phyloP scores from a whole-genome alignment of 2,329 filamentous ascomycete genomes.

The Fusarium tjaetaba region DNA sequence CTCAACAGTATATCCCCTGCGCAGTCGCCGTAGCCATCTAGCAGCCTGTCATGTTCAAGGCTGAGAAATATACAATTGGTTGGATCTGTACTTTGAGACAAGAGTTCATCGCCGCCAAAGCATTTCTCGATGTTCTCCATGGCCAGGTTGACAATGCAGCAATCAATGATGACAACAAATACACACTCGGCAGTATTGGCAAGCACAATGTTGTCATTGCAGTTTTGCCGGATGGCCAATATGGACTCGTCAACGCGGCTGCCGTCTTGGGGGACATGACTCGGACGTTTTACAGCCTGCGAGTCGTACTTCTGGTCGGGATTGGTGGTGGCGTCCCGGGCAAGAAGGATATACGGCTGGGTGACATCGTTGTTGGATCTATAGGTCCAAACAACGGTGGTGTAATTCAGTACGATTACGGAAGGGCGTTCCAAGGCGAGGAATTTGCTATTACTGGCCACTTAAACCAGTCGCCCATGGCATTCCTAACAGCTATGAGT shows the following conservation, averaged over 20 bases:
- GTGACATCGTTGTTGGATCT: not conserved
- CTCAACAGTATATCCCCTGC: too few species aligned
- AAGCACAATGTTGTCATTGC: not conserved
- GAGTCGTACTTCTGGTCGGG: not conserved
- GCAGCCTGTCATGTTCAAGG: too few species aligned
- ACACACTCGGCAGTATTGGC: accelerated
- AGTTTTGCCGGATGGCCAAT: not conserved
- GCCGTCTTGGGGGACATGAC: accelerated
- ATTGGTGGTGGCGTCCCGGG: accelerated
- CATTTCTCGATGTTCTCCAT: accelerated
- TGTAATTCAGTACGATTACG: not conserved
- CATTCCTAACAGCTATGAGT: accelerated
- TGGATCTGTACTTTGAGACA: not conserved
- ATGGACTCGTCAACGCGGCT: accelerated
- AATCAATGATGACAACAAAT: accelerated
- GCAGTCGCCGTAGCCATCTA: too few species aligned
- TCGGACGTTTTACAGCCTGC: accelerated
- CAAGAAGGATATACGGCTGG: accelerated
- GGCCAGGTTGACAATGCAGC: accelerated
- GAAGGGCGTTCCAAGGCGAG: accelerated
- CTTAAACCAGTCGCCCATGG: not conserved
- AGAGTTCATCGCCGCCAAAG: not conserved
- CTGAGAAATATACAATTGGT: not conserved
- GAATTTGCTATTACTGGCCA: accelerated
- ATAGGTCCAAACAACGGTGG: accelerated